A percentile compares a stretch with the other conserved stretches of the same genome.
Conservation (phyloP, 1,284 basidiomycete species). For the Coniferiporia weirii region DNA sequence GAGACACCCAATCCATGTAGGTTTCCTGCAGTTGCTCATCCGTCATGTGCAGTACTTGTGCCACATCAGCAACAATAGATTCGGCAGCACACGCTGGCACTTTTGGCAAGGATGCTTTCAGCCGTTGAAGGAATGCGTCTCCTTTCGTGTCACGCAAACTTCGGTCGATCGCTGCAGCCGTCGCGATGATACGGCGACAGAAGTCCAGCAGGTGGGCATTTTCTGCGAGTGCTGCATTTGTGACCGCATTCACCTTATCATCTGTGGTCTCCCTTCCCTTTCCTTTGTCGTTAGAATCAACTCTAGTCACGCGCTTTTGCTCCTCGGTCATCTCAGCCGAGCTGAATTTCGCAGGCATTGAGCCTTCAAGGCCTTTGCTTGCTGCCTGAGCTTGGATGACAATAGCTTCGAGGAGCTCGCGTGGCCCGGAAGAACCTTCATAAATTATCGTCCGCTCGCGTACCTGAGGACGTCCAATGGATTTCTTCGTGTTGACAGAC, state of each 20-base stretch:
- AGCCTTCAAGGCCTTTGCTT: slow-evolving; percentile 73
- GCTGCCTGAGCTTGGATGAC: slow-evolving; percentile 87
- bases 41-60: slow-evolving; percentile 41
- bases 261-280: slow-evolving; percentile 37
- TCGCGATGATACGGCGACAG: slow-evolving; percentile 76
- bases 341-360: slow-evolving; percentile 43
- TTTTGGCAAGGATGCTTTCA: slow-evolving; percentile 71
- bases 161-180: slow-evolving; percentile 77
- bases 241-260: slow-evolving; percentile 18
- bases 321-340: slow-evolving; percentile 74
- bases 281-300: slow-evolving; percentile 47
- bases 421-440: slow-evolving; percentile 82
- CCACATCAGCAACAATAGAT: slow-evolving; percentile 27
- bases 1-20: slow-evolving; percentile 79
- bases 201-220: slow-evolving; percentile 61
- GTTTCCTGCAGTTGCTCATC: slow-evolving; percentile 63
- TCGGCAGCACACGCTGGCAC: slow-evolving; percentile 43
- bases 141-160: slow-evolving; percentile 84
- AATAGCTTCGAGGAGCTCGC: slow-evolving; percentile 84
- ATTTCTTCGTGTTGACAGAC: slow-evolving; percentile 48
- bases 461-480: slow-evolving; percentile 39
- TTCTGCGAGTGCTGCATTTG: slow-evolving; percentile 47
- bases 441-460: slow-evolving; percentile 79
- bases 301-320: slow-evolving; percentile 70
- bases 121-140: slow-evolving; percentile 69